These are phyloP conservation scores for Russula sp. DNA, from an alignment of 768 basidiomycete genomes.

Conservation along the genomic window DNA sequence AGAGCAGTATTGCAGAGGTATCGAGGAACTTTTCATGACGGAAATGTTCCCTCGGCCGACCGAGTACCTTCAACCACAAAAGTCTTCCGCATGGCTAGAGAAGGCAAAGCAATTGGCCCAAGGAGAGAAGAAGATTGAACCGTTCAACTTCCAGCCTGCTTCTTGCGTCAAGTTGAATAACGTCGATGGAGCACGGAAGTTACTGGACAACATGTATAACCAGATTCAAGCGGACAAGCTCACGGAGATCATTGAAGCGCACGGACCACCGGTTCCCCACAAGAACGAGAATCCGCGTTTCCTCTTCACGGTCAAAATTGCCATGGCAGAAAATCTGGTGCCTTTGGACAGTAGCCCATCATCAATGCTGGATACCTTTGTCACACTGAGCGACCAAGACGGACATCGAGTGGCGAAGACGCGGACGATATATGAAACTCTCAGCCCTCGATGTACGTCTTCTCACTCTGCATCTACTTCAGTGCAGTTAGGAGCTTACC, in stretches of 20 bases:
- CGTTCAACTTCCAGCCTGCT: slow-evolving; percentile 90
- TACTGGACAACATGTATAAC: slow-evolving; percentile 91
- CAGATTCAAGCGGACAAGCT: slow-evolving; percentile 88
- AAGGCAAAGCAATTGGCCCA: slow-evolving; percentile 72
- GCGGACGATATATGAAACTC: slow-evolving; percentile 86
- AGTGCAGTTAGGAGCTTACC: slow-evolving; percentile 15
- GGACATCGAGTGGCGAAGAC: slow-evolving; percentile 91
- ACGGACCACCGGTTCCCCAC: slow-evolving; percentile 62
- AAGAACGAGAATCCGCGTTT: slow-evolving; percentile 63
- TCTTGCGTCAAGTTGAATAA: slow-evolving; percentile 98
- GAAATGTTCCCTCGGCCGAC: slow-evolving; percentile 88
- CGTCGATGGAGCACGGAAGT: slow-evolving; percentile 81
- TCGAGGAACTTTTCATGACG: slow-evolving; percentile 86
- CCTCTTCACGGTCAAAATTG: slow-evolving; percentile 91
- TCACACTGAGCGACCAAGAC: slow-evolving; percentile 89
- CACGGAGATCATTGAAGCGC: slow-evolving; percentile 49
- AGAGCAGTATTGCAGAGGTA: slow-evolving; percentile 81
- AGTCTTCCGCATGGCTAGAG: slow-evolving; percentile 84
- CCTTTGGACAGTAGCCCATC: slow-evolving; percentile 67
- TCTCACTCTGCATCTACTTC: not conserved
- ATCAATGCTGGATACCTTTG: slow-evolving; percentile 85
- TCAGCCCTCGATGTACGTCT: slow-evolving; percentile 80
- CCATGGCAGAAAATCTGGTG: slow-evolving; percentile 83
- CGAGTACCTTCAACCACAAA: slow-evolving; percentile 76
- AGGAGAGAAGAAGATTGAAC: slow-evolving; percentile 88